phyloP scores from a whole-genome alignment of 768 basidiomycete species.

The Pleurotus sapidus region DNA sequence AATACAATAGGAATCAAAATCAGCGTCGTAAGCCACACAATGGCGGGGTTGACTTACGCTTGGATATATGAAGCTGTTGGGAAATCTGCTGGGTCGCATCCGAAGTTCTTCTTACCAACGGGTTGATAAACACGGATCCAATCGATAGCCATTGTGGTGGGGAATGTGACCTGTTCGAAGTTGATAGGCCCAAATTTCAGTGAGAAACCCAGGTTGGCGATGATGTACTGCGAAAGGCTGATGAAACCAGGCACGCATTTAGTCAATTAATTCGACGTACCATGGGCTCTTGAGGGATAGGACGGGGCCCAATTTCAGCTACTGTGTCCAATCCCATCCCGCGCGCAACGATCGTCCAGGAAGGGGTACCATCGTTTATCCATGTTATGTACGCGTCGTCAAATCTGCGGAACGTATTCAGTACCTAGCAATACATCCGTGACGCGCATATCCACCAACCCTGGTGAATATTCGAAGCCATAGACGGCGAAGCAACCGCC shows the following conservation, averaged over 20 bases:
- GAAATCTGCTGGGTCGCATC: constrained; percentile 68
- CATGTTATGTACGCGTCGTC: constrained; percentile 64
- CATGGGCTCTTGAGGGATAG: constrained; percentile 72
- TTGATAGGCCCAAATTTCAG: constrained; percentile 66
- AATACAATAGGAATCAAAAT: background rate
- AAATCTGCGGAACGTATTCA: constrained; percentile 29
- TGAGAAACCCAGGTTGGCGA: constrained; percentile 71
- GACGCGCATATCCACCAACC: constrained; percentile 21
- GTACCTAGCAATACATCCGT: constrained; percentile 15
- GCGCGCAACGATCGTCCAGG: constrained; percentile 53
- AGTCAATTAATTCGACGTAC: constrained; percentile 21
- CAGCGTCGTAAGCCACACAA: background rate
- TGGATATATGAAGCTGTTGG: constrained; percentile 80
- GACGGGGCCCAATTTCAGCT: constrained; percentile 54
- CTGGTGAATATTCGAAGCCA: constrained; percentile 51
- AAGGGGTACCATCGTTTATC: constrained; percentile 52
- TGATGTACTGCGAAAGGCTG: constrained; percentile 47
- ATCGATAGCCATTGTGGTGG: constrained; percentile 68
- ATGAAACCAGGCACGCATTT: too few species aligned
- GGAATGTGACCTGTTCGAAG: constrained; percentile 50
- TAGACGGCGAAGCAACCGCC: constrained; percentile 30
- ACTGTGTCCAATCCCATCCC: constrained; percentile 48
- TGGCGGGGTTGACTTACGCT: constrained; percentile 32
- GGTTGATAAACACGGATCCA: constrained; percentile 79
- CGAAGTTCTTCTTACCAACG: constrained; percentile 45